Percentiles rank a stretch among this genome's conserved stretches.
phyloP scores from a whole-genome alignment of 371 early-diverging fungal genomes.

The Syncephalastrum sp. region DNA sequence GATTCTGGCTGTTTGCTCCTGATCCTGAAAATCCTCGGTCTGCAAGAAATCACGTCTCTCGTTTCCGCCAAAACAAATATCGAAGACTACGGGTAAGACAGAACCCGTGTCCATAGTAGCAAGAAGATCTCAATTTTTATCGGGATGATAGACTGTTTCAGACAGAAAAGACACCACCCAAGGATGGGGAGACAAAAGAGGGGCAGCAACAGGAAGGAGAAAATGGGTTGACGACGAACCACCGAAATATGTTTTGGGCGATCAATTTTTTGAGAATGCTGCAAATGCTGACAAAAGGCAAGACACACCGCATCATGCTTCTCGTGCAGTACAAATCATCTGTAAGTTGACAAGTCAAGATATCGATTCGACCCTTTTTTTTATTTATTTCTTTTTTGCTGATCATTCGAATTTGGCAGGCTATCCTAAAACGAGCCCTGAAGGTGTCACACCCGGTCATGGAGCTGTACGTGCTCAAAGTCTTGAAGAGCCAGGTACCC shows the following conservation, averaged over 20 bases:
- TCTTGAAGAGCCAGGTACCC: slow-evolving; percentile 78
- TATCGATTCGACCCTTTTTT: no score
- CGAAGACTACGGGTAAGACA: slow-evolving; percentile 53
- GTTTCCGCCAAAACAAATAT: slow-evolving; percentile 61
- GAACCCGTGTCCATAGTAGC: neutral
- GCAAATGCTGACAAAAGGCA: slow-evolving; percentile 80
- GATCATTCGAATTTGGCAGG: slow-evolving; percentile 21
- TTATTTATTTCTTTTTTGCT: neutral
- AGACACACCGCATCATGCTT: slow-evolving; percentile 72
- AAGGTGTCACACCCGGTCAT: slow-evolving; percentile 69
- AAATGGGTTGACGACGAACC: slow-evolving; percentile 21
- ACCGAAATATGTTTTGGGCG: slow-evolving; percentile 71
- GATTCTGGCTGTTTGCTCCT: slow-evolving; percentile 83
- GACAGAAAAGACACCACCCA: slow-evolving; percentile 6
- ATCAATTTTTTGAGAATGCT: slow-evolving; percentile 76
- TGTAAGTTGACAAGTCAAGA: slow-evolving; percentile 29
- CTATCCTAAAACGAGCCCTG: slow-evolving; percentile 72
- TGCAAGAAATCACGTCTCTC: slow-evolving; percentile 64
- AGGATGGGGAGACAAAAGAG: neutral
- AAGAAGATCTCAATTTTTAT: neutral
- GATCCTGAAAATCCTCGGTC: slow-evolving; percentile 77
- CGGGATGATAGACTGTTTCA: slow-evolving; percentile 33
- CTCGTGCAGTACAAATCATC: slow-evolving; percentile 85
- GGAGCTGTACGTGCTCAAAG: slow-evolving; percentile 74
- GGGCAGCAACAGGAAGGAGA: neutral